phyloP scores from a whole-genome alignment of 2,329 filamentous ascomycete species.

The Colletotrichum neosansevieriae region DNA sequence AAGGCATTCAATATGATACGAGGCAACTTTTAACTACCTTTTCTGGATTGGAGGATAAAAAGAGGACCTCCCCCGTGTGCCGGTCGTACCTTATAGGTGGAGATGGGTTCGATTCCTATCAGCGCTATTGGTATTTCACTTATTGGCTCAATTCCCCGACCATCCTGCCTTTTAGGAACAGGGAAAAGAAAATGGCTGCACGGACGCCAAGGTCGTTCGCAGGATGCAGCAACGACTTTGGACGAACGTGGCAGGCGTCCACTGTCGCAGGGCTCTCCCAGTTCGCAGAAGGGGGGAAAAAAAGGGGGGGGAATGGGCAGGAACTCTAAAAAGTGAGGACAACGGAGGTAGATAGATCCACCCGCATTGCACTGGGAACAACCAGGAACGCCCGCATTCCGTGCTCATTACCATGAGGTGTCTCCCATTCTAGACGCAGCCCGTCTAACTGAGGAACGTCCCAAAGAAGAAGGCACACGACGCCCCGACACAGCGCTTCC shows the following conservation, averaged over 20 bases:
- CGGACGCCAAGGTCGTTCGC: too few relatives aligned
- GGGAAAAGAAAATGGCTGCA: too few relatives aligned
- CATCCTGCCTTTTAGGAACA: too few relatives aligned
- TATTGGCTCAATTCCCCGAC: too few relatives aligned
- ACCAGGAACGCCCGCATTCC: not conserved
- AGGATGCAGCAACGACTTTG: constrained; percentile 8
- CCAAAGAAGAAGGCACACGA: not conserved
- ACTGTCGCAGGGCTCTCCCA: constrained; percentile 13
- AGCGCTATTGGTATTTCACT: too few relatives aligned
- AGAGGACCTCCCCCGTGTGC: too few relatives aligned
- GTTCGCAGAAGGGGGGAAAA: not conserved
- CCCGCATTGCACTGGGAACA: not conserved
- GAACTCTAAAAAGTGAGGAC: constrained; percentile 13
- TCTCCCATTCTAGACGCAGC: not conserved
- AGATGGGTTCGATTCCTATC: too few relatives aligned
- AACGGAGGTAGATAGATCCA: not conserved
- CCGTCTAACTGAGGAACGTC: not conserved
- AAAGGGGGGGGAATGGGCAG: not conserved
- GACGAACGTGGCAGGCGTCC: constrained; percentile 15
- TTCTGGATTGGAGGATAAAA: too few relatives aligned
- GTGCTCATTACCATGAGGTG: not conserved
- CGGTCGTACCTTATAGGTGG: too few relatives aligned
- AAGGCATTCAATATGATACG: too few relatives aligned
- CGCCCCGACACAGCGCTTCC: not conserved
- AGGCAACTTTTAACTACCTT: not conserved